Base-by-base conservation (phyloP, 345 rosid species). In the Laguncularia racemosa region DNA sequence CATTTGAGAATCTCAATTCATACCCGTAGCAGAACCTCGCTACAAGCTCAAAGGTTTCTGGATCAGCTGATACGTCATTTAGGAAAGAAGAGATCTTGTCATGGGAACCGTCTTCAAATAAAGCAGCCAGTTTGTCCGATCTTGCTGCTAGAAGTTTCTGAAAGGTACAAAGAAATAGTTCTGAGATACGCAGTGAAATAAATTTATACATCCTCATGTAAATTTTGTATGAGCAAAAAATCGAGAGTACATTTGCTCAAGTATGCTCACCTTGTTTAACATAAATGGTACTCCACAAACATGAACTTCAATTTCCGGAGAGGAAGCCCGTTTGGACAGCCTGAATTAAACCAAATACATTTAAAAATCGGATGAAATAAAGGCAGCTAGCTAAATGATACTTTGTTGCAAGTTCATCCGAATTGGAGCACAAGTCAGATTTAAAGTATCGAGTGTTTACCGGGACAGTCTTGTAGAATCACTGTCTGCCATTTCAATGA, bases 1-100 rank as follows among this genome's bases (percentile, higher is more conserved):
- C 88, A 4, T 83, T 63, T 0, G 81, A 68, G 44, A 92, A 68
- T 16, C 63, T 68, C 2, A 61, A 44, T 61, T 79, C 79, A 40
- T 15, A 70, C 48, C 91, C 96, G 8, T 75, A 75, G 63, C 95
- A 88, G 80, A 92, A 89, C 53, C 77, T 77, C 38, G 70, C 81
- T 58, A 89, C 80, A 17, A 83, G 78, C 77, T 81, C 83, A 14
- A 89, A 73, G 14, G 75, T 77, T 57, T 79, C 73, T 0, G 84
- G 65, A 23, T 84, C 83, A 45, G 78, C 77, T 13, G 87, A 81
- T 53, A 89, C 50, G 48, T 81, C 81, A 13, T 12, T 66, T 45
- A 89, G 65, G 58, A 83, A 67, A 60, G 28, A 50, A 8, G 57
- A 53, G 17, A 80, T 67, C 50, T 67, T 70, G 51, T 74, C 64